phyloP scores from a whole-genome alignment of 2,329 filamentous ascomycete species.

The Elsinoe batatas region DNA sequence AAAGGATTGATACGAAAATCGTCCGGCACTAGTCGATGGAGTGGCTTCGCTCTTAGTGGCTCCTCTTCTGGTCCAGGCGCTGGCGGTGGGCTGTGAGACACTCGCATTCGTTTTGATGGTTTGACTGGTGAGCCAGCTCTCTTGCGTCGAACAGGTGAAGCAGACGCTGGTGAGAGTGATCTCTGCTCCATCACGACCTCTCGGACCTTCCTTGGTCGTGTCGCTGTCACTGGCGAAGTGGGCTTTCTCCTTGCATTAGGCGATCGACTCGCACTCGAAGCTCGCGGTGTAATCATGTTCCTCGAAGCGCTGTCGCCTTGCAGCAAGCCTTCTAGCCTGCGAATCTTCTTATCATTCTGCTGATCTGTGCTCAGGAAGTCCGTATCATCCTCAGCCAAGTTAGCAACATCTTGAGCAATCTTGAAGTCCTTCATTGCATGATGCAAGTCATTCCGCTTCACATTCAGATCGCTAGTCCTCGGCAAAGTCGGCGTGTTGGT shows the following conservation, averaged over 20 bases:
- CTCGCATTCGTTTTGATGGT: not conserved
- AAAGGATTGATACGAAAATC: slow-evolving; percentile 78
- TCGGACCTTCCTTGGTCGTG: not conserved
- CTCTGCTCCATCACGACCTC: not conserved
- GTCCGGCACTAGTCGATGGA: slow-evolving; percentile 49
- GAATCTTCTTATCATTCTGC: not conserved
- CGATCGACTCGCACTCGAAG: not conserved
- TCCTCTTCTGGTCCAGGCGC: slow-evolving; percentile 26
- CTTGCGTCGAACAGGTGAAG: not conserved
- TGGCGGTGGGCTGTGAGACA: slow-evolving; percentile 16
- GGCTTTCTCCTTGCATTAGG: not conserved
- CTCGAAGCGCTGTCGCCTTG: not conserved
- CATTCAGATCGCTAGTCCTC: slow-evolving; percentile 10
- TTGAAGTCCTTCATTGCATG: slow-evolving; percentile 1
- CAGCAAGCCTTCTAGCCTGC: slow-evolving; percentile 5
- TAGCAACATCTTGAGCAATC: not conserved
- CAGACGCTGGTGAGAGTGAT: not conserved
- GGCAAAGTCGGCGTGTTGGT: slow-evolving; percentile 18
- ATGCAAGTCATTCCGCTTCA: not conserved
- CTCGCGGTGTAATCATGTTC: not conserved
- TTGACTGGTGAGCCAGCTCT: not conserved
- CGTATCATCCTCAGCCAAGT: slow-evolving; percentile 5
- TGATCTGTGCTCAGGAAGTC: not conserved
- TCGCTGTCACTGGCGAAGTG: not conserved
- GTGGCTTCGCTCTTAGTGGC: slow-evolving; percentile 48